Evolutionary conservation across 2,329 filamentous ascomycete genomes (phyloP), one percentile per base, ranked within the genome.

Genomic region (Ceratocystiopsis brevicomis): DNA sequence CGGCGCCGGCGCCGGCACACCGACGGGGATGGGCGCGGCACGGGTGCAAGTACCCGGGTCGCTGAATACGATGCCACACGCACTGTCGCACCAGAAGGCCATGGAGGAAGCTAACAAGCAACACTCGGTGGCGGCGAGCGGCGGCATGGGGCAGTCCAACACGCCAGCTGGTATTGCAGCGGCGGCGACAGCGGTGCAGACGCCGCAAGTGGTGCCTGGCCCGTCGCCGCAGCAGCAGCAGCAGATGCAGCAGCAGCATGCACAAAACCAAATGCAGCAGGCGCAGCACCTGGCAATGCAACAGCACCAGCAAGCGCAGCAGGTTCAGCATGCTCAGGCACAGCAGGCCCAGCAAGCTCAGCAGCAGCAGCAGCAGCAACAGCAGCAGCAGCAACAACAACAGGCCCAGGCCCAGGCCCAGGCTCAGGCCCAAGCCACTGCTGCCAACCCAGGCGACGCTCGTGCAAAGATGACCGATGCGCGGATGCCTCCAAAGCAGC

Each of bases 401-500:
- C 33, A 6, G 32, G 25, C 25, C 25, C 25, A 30, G 10, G 25
- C 25, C 6, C 25, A 30, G 25, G 25, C 25, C 2, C 25, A 30
- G 5, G 25, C 25, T 49, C 18, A 43, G 43, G 32, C 35, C 38
- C 52, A 30, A 32, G 37, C 11, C 34, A 19, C 35, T n/a, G 37
- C 19, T 25, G 41, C 16, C 17, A 37, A 43, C 11, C 30, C 37
- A 38, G 16, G 18, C 21, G 18, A 16, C 15, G 19, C 4, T 40
- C 16, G 30, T 5, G 35, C 61, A 14, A 57, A 59, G 15, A 54
- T 69, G 57, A 62, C 72, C 38, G 59, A 64, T 39, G 86, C 85
- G 57, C 81, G 90, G 65, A 78, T 78, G 0, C 93, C 93, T 41
- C 79, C 85, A 3, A 93, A 92, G 60, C 76, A 72, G 36, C 69